These are phyloP conservation scores for Ascochyta pisi DNA, from an alignment of 2,329 filamentous ascomycete species.

Conservation along the genomic window DNA sequence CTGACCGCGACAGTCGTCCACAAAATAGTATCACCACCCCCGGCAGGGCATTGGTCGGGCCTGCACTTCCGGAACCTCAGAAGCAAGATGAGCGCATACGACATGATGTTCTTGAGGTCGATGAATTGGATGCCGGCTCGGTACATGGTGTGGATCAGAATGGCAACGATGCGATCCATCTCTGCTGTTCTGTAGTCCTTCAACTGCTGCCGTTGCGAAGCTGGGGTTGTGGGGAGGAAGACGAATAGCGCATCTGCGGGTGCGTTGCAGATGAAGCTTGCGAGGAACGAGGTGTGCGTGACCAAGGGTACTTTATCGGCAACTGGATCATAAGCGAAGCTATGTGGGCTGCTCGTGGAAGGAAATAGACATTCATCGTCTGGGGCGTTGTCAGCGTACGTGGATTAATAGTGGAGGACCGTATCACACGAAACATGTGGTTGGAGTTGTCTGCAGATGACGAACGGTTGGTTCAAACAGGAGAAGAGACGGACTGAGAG, in stretches of 20 bases:
- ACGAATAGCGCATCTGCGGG: neutral
- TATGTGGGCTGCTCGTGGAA: too few species aligned
- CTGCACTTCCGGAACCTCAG: neutral
- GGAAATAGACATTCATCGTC: neutral
- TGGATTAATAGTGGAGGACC: neutral
- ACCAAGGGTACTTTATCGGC: neutral
- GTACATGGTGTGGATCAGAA: neutral
- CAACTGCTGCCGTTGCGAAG: neutral
- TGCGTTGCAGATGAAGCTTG: neutral
- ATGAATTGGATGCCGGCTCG: neutral
- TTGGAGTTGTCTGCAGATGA: neutral
- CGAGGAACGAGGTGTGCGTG: neutral
- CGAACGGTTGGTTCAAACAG: too few species aligned
- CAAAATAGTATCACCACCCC: neutral
- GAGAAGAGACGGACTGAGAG: too few species aligned
- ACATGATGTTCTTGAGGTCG: neutral
- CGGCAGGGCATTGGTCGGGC: neutral
- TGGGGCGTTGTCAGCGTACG: neutral
- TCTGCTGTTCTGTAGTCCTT: neutral
- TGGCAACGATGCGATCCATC: neutral
- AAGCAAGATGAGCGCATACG: neutral
- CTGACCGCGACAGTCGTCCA: neutral
- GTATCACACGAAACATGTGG: neutral
- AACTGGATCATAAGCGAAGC: neutral
- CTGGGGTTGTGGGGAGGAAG: neutral